Evolutionary conservation across 1,284 basidiomycete species (phyloP), one percentile per base, ranked within the genome.

Genomic region (Leccinum fallax): DNA sequence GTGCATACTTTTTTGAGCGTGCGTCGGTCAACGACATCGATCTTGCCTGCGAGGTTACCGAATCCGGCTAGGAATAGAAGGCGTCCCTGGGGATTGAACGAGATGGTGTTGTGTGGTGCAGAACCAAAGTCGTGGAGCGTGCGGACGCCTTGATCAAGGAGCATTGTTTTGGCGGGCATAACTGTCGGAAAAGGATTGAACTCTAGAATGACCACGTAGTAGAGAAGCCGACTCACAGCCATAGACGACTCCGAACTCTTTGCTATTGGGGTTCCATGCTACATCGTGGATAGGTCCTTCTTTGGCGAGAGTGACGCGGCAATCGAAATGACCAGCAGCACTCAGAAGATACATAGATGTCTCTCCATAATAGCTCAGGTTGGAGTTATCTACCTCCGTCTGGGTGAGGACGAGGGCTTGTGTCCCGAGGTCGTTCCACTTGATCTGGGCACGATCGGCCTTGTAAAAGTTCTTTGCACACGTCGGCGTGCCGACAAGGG

Each of bases 231-330:
- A 21, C 21, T 21, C 21, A 21, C 21, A 21, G 21, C 21, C 21
- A 21, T 21, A 21, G 21, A 21, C 21, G 21, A 21, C 21, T 21
- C 21, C 21, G 21, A 21, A 21, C 21, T 21, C 21, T 21, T 21
- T 21, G 21, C 21, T 21, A 21, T 95, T 97, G n/a, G 97, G 95
- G 69, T 89, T 95, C 97, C 97, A 21, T n/a, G 87, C 82, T 70
- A 97, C 97, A 75, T 98, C 97, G 73, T 98, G 95, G 66, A 99
- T 95, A 1, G 95, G 95, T 1, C 97, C 97, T 66, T 98, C 96
- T 80, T 97, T 98, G 80, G 98, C 96, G 43, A 98, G 83, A 4
- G 89, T 86, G 38, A 99, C 92, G 28, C 94, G 85, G 74, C 94
- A 95, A 75, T 98, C 96, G 69, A 96, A 98, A 68, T 93, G 92